Evolutionary conservation across 208 protist species (phyloP), one percentile per base, ranked within the genome.

Genomic region (Acanthamoeba polyphaga): DNA sequence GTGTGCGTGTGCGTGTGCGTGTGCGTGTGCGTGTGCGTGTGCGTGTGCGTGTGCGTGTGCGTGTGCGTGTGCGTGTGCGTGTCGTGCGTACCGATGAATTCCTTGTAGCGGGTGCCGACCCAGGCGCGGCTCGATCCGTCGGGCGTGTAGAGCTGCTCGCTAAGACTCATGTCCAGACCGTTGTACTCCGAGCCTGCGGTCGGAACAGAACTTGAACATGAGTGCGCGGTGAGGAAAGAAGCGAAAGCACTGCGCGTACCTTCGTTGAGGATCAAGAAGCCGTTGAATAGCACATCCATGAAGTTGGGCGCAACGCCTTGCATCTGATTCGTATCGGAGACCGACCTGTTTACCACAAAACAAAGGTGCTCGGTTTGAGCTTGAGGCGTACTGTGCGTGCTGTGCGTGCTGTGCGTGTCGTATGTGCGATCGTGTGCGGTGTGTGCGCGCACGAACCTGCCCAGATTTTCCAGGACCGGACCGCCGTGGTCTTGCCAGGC

Each of bases 221-320:
- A 29, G 12, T 10, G 32, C 24, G 32, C 2, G 2, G 43, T 9
- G 8, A 4, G 8, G 8, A 0, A 46, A 9, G 5, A 46, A 46
- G 5, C 0, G 43, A 9, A 46, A 46, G 43, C 43, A 22, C 15
- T 58, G 53, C 17, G 53, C 22, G 8, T 29, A 34, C 49, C 58
- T 55, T 92, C 66, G 24, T 94, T 80, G 51, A 94, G 32, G 24
- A 94, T 53, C 0, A 97, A 49, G 72, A 96, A 97, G 0, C 91
- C 93, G 8, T 53, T 62, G 10, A 97, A 70, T 0, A 91, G 62
- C 3, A 95, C 93, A 1, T 94, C 34, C 15, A 96, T 97, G 22
- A 96, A 85, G 34, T 96, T 96, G 17, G 96, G 96, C 32, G 96
- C 96, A 1, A 96, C 13, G 5, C 19, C 38, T n/a, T 96, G 82